Percentiles rank a stretch among this genome's conserved stretches.
These are phyloP conservation scores for Syncephalastrum monosporum DNA, from an alignment of 371 early-diverging fungal genomes.

Conservation along the genomic window DNA sequence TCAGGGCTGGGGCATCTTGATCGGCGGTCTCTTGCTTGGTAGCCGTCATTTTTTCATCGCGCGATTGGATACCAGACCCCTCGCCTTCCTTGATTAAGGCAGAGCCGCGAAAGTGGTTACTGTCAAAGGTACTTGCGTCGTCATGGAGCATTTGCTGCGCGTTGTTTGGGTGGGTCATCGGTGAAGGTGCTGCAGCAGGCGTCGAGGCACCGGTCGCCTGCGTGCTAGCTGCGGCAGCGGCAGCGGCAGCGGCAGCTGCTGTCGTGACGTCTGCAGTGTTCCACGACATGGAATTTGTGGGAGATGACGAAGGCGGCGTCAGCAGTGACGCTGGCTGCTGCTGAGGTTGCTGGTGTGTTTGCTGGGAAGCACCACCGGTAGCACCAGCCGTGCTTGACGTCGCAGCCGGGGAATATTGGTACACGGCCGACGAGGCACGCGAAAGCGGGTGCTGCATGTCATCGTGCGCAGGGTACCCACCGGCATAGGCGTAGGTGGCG, in stretches of 20 bases:
- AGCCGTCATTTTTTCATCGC: too few species aligned
- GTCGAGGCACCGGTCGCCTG: background rate
- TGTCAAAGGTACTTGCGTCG: too few species aligned
- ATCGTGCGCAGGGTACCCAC: constrained; percentile 8
- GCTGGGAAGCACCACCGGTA: background rate
- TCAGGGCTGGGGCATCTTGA: too few species aligned
- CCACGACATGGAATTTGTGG: constrained; percentile 13
- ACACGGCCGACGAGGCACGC: constrained; percentile 4
- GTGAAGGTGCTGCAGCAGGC: background rate
- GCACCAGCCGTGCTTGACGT: background rate
- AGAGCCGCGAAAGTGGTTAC: too few species aligned
- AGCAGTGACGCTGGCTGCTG: constrained; percentile 9
- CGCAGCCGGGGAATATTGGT: constrained; percentile 7
- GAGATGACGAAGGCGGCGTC: constrained; percentile 14
- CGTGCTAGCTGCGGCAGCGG: constrained; percentile 4
- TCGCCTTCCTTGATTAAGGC: too few species aligned
- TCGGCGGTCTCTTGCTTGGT: too few species aligned
- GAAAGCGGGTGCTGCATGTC: constrained; percentile 10
- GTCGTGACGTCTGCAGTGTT: background rate
- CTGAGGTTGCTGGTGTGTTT: constrained; percentile 1
- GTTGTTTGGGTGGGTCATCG: too few species aligned
- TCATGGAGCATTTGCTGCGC: too few species aligned
- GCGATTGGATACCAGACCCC: too few species aligned
- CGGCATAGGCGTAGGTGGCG: constrained; percentile 13
- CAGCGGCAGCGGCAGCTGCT: constrained; percentile 6